Conservation (phyloP, 768 basidiomycete species). For the Sutorius australiensis region DNA sequence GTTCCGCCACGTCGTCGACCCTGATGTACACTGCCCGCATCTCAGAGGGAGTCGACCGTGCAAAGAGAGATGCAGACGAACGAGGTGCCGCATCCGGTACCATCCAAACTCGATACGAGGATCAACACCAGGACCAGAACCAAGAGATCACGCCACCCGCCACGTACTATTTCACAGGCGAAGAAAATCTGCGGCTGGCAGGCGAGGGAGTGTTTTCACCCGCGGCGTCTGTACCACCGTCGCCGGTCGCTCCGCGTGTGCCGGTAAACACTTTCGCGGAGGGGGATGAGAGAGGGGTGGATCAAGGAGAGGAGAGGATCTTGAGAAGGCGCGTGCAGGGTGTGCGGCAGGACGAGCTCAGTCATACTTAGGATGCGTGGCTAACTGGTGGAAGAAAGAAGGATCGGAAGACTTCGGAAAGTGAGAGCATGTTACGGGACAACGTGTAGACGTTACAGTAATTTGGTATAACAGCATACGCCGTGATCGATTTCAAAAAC, state of each 20-base stretch:
- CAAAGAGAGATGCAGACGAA: not conserved
- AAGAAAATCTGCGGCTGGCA: conserved; percentile 50
- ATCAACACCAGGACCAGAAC: not conserved
- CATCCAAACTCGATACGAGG: not conserved
- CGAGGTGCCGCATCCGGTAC: too few relatives aligned
- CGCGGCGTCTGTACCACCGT: conserved; percentile 60
- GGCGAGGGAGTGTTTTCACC: conserved; percentile 77
- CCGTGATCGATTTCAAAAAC: conserved; percentile 6
- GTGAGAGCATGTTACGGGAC: not conserved
- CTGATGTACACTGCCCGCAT: not conserved
- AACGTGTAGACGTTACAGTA: conserved; percentile 12
- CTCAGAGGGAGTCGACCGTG: conserved; percentile 6
- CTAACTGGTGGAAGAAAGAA: not conserved
- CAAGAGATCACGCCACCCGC: conserved; percentile 25
- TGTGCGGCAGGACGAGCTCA: not conserved
- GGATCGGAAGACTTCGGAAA: not conserved
- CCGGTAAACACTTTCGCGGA: conserved; percentile 14
- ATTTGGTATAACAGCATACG: conserved; percentile 13
- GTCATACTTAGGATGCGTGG: conserved; percentile 6
- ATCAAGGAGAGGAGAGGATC: conserved; percentile 8
- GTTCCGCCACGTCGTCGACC: not conserved
- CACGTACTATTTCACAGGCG: conserved; percentile 53
- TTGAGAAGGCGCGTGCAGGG: conserved; percentile 22
- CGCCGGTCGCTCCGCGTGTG: conserved; percentile 51
- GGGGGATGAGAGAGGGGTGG: conserved; percentile 8